Evolutionary conservation across 2,329 filamentous ascomycete species (phyloP).

Genomic region (Alternaria angustiovoidea): DNA sequence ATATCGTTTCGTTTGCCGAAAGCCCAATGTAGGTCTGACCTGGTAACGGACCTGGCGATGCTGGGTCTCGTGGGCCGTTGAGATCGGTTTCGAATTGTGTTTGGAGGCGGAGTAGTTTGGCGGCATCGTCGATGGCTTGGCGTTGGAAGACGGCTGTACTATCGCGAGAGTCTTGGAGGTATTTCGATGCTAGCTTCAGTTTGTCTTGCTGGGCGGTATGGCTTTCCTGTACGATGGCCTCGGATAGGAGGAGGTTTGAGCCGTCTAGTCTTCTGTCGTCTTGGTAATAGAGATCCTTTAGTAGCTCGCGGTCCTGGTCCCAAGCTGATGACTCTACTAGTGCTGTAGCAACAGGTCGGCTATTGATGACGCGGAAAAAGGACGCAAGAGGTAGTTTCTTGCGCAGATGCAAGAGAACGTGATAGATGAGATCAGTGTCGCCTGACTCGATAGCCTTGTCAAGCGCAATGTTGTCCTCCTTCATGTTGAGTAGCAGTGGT

Average conservation of each 20-base stretch:
- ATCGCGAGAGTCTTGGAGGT: constrained; percentile 86
- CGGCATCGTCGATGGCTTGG: constrained; percentile 79
- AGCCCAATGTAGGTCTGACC: constrained; percentile 75
- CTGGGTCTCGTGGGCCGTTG: constrained; percentile 59
- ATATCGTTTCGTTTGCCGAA: constrained; percentile 90
- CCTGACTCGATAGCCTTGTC: constrained; percentile 97
- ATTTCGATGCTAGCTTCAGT: constrained; percentile 82
- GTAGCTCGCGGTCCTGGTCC: constrained; percentile 78
- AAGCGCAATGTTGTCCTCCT: constrained; percentile 91
- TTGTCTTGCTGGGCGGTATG: constrained; percentile 80
- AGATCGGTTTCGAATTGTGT: constrained; percentile 87
- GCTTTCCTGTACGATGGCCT: constrained; percentile 78
- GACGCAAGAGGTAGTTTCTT: constrained; percentile 87
- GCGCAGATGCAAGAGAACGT: constrained; percentile 85
- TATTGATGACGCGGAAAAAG: constrained; percentile 93
- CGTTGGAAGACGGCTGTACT: constrained; percentile 73
- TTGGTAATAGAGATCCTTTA: constrained; percentile 98
- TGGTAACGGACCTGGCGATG: constrained; percentile 16
- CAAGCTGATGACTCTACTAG: constrained; percentile 86
- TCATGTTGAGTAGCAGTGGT: constrained; percentile 90
- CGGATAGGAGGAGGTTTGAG: constrained; percentile 83
- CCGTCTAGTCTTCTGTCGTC: constrained; percentile 91
- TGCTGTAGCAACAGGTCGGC: constrained; percentile 82
- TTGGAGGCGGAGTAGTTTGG: constrained; percentile 82
- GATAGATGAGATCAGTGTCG: constrained; percentile 91